Conservation (phyloP, 1,284 basidiomycete genomes). For the Mycosarcoma maydis region DNA sequence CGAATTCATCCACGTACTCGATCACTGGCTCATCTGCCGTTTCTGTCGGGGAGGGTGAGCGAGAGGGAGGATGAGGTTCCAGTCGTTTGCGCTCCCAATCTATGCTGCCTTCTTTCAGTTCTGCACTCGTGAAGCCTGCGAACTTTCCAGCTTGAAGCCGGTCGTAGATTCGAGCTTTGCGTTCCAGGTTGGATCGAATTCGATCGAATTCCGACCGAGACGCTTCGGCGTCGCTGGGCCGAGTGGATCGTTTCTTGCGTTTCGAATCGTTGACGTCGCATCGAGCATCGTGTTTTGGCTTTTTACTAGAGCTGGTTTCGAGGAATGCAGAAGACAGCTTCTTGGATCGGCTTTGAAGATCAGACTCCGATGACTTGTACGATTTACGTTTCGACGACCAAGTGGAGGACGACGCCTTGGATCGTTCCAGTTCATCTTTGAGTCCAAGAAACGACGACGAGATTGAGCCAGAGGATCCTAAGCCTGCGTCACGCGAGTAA, state of each 20-base stretch:
- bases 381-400: constrained; percentile 13
- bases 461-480: constrained; percentile 8
- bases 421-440: constrained; percentile 45
- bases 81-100: constrained; percentile 74
- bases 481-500: background rate
- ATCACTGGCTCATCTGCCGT: constrained; percentile 69
- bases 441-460: constrained; percentile 44
- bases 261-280: background rate
- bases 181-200: constrained; percentile 74
- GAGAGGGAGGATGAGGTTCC: constrained; percentile 28
- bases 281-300: background rate
- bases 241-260: background rate
- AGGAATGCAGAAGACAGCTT: constrained; percentile 18
- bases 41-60: constrained; percentile 34
- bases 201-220: constrained; percentile 70
- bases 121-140: constrained; percentile 73
- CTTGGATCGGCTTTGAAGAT: background rate
- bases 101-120: constrained; percentile 78
- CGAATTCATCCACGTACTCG: constrained; percentile 87
- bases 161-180: constrained; percentile 84
- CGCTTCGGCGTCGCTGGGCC: background rate
- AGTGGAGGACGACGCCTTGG: constrained; percentile 16
- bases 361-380: background rate
- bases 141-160: constrained; percentile 81
- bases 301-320: background rate